phyloP scores from a whole-genome alignment of 345 rosid species.

The Theobroma cacao region DNA sequence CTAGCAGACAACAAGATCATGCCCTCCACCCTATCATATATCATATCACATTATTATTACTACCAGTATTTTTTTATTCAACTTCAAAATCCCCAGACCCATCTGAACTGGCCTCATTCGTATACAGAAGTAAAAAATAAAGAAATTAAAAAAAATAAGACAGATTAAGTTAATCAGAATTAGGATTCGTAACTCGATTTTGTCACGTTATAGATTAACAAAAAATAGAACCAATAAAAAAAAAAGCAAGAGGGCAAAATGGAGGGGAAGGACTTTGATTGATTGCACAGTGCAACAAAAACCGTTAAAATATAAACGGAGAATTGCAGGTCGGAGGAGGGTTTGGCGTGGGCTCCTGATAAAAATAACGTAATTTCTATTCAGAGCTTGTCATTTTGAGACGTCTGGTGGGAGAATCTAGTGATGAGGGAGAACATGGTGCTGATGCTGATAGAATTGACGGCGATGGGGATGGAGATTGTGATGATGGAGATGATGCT shows the following conservation, averaged over 20 bases:
- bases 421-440: conserved; percentile 50
- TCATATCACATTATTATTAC: not conserved
- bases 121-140: too few species aligned
- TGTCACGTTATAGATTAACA: conserved; percentile 5
- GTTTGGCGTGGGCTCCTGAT: not conserved
- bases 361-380: not conserved
- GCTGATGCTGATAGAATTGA: conserved; percentile 25
- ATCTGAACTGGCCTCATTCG: not conserved
- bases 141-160: not conserved
- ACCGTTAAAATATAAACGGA: conserved; percentile 32
- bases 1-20: conserved; percentile 30
- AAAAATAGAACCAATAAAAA: too few species aligned
- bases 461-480: conserved; percentile 23
- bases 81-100: not conserved
- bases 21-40: conserved; percentile 16
- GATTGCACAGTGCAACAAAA: conserved; percentile 27
- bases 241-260: not conserved
- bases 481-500: conserved; percentile 22
- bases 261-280: not conserved
- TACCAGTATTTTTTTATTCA: not conserved
- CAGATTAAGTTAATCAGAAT: not conserved
- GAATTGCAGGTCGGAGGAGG: conserved; percentile 14
- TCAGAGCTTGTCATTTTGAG: conserved; percentile 39
- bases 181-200: not conserved
- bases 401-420: conserved; percentile 51